These are phyloP conservation scores for Colletotrichum destructivum DNA, from an alignment of 2,329 filamentous ascomycete species.

Conservation along the genomic window DNA sequence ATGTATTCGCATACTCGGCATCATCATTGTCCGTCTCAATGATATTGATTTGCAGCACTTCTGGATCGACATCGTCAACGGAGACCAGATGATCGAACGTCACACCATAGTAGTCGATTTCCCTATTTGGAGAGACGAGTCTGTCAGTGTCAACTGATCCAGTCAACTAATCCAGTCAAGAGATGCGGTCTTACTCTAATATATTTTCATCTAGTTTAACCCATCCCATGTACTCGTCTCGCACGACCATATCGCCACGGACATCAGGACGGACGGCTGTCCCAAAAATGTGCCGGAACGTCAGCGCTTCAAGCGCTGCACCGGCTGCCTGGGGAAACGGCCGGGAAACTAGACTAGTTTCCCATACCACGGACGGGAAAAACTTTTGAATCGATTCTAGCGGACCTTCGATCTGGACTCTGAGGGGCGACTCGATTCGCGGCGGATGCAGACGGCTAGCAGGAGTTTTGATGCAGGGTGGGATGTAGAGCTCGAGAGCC, in stretches of 20 bases:
- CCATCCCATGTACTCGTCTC: conserved; percentile 44
- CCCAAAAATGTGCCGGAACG: conserved; percentile 41
- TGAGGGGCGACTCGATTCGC: conserved; percentile 35
- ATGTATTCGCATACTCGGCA: conserved; percentile 53
- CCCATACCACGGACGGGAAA: conserved; percentile 38
- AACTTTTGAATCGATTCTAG: conserved; percentile 42
- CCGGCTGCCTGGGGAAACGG: conserved; percentile 42
- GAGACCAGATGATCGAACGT: conserved; percentile 59
- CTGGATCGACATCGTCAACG: conserved; percentile 53
- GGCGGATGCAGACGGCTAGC: conserved; percentile 41
- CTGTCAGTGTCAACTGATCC: background rate
- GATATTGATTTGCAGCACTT: conserved; percentile 60
- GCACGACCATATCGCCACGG: conserved; percentile 38
- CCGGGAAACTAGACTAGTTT: background rate
- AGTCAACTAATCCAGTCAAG: background rate
- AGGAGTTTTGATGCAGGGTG: conserved; percentile 40
- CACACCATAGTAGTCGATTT: conserved; percentile 57
- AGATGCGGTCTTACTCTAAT: background rate
- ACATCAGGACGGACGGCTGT: conserved; percentile 1
- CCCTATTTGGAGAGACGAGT: background rate
- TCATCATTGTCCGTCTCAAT: conserved; percentile 54
- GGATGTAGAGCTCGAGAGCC: conserved; percentile 43
- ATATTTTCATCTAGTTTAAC: background rate
- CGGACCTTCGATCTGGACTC: conserved; percentile 47
- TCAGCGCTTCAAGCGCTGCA: conserved; percentile 38